Conservation (phyloP, 129 eudicot genomes). For the Escallonia herrerae region DNA sequence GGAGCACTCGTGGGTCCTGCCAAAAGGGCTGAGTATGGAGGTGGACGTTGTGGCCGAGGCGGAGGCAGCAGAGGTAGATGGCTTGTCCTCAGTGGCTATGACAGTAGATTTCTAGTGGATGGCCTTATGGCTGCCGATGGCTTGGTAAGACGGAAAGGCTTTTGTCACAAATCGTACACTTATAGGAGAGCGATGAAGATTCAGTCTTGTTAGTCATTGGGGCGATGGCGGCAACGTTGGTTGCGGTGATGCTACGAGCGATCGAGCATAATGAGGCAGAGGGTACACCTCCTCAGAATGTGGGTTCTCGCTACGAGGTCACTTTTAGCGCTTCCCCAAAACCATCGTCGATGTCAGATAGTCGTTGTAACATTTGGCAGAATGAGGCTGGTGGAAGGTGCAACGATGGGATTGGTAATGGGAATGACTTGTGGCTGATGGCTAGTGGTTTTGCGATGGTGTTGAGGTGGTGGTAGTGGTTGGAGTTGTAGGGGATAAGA, state of each 20-base stretch:
- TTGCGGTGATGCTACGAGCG: slow-evolving; percentile 30
- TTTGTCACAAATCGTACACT: slow-evolving; percentile 70
- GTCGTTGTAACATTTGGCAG: too few relatives aligned
- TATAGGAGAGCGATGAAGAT: slow-evolving; percentile 17
- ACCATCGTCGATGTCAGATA: too few relatives aligned
- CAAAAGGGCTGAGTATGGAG: slow-evolving; percentile 44
- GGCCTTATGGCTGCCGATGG: slow-evolving; percentile 97
- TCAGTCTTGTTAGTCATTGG: slow-evolving; percentile 13
- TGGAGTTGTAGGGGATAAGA: too few relatives aligned
- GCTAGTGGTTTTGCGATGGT: too few relatives aligned
- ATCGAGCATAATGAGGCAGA: slow-evolving; percentile 76
- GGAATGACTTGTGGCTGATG: too few relatives aligned
- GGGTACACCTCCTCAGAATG: slow-evolving; percentile 67
- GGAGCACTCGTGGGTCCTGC: slow-evolving; percentile 57
- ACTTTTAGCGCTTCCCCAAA: slow-evolving; percentile 49
- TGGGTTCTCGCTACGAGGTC: slow-evolving; percentile 27
- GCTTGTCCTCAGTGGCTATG: slow-evolving; percentile 19
- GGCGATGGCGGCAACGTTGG: slow-evolving; percentile 12
- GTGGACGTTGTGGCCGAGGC: slow-evolving; percentile 15
- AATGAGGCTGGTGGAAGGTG: too few relatives aligned
- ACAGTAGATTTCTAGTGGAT: slow-evolving; percentile 56
- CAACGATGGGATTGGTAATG: too few relatives aligned
- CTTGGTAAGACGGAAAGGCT: slow-evolving; percentile 66
- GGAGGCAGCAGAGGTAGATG: slow-evolving; percentile 25
- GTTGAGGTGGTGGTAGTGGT: too few relatives aligned